A percentile compares a stretch with the other conserved stretches of the same genome.
Evolutionary conservation across 129 eudicot species (phyloP).

Genomic region (Chrysanthemum lavandulifolium): DNA sequence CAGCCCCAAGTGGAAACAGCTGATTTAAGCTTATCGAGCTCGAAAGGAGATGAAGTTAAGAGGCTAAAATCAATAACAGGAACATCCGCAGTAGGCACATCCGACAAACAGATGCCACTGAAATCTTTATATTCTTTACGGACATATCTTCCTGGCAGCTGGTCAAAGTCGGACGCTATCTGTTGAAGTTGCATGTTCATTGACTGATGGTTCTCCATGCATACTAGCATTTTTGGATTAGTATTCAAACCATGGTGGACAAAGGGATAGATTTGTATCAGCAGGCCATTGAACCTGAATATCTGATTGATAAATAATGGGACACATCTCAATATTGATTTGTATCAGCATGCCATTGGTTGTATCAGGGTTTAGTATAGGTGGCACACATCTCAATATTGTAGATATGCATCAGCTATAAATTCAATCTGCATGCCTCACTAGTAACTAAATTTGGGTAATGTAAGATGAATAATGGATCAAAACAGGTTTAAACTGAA

Average conservation of each 20-base stretch:
- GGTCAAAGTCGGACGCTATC: conserved; percentile 16
- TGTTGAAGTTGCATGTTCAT: conserved; percentile 34
- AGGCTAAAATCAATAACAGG: conserved; percentile 34
- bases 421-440: too few relatives aligned
- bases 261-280: background rate
- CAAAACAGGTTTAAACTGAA: too few relatives aligned
- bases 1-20: too few relatives aligned
- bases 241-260: background rate
- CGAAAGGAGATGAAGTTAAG: conserved; percentile 27
- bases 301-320: too few relatives aligned
- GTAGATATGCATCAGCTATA: too few relatives aligned
- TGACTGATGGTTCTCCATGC: background rate
- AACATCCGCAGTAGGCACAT: background rate
- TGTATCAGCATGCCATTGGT: background rate
- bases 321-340: too few relatives aligned
- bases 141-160: conserved; percentile 27
- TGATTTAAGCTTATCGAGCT: conserved; percentile 46
- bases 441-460: too few relatives aligned
- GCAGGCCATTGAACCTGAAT: background rate
- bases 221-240: background rate
- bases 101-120: background rate
- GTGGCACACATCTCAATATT: background rate
- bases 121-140: conserved; percentile 23
- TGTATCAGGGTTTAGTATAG: background rate
- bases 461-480: too few relatives aligned